These are phyloP conservation scores for Parietaria judaica DNA, from an alignment of 306 rosid species.

Conservation along the genomic window DNA sequence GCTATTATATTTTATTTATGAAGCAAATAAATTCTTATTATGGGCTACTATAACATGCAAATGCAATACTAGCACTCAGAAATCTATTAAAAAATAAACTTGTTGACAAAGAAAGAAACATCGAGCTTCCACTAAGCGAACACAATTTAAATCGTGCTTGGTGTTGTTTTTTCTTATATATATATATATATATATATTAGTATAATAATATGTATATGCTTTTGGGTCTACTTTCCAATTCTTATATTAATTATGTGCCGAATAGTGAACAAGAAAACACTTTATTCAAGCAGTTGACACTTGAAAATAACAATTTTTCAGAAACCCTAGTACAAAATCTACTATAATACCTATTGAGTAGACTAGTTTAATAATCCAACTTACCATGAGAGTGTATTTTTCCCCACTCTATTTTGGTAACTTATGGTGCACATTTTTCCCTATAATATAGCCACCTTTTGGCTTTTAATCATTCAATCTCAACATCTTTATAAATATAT, in stretches of 20 bases:
- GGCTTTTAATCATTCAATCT: conserved; percentile 26
- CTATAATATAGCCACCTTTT: conserved; percentile 6
- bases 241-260: not conserved
- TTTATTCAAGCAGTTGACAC: conserved; percentile 3
- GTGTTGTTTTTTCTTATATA: not conserved
- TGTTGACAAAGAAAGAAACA: not conserved
- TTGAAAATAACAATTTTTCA: not conserved
- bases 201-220: too few relatives aligned
- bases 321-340: conserved; percentile 2
- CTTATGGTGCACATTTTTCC: conserved; percentile 15
- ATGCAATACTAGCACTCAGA: too few relatives aligned
- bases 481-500: conserved; percentile 8
- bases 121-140: conserved; percentile 1
- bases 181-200: too few relatives aligned
- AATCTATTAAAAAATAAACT: not conserved
- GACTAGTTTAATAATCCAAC: conserved; percentile 1
- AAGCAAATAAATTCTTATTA: too few relatives aligned
- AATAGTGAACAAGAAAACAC: conserved; percentile 13
- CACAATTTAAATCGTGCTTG: conserved; percentile 8
- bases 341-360: not conserved
- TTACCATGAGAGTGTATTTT: not conserved
- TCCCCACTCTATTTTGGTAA: conserved; percentile 3
- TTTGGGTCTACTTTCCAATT: not conserved
- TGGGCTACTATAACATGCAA: too few relatives aligned
- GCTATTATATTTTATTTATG: too few relatives aligned